Evolutionary conservation across 1,284 basidiomycete genomes (phyloP).

Genomic region (Apiotrichum montevideense): DNA sequence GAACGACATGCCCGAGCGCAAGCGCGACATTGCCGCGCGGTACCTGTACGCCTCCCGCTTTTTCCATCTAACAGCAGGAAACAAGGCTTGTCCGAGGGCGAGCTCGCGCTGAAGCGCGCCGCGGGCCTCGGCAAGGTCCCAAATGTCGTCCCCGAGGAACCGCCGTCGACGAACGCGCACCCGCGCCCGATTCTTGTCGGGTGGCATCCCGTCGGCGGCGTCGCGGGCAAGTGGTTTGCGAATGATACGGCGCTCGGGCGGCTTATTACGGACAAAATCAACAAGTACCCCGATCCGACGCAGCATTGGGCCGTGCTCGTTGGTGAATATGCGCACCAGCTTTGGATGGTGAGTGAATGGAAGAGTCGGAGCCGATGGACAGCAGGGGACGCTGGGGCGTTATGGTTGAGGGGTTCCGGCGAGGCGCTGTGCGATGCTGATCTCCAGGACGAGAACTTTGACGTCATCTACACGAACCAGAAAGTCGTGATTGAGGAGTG

Average conservation of each 20-base stretch:
- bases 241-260: constrained; percentile 11
- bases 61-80: neutral
- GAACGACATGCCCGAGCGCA: constrained; percentile 3
- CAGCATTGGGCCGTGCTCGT: constrained; percentile 19
- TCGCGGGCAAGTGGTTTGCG: constrained; percentile 17
- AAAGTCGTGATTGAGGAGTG: constrained; percentile 10
- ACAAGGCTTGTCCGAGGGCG: constrained; percentile 5
- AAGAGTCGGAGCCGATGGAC: no score
- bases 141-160: constrained; percentile 9
- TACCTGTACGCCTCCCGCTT: constrained; percentile 2
- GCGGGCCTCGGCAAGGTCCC: constrained; percentile 10
- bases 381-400: no score
- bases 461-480: constrained; percentile 18
- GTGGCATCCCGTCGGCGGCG: constrained; percentile 16
- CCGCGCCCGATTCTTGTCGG: constrained; percentile 9
- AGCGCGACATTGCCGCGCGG: constrained; percentile 14
- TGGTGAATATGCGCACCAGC: constrained; percentile 16
- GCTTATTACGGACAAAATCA: constrained; percentile 17
- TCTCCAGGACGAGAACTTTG: constrained; percentile 17
- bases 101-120: constrained; percentile 6
- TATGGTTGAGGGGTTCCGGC: no score
- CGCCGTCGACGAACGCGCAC: neutral
- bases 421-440: no score
- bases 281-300: constrained; percentile 17
- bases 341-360: constrained; percentile 18